phyloP scores from a whole-genome alignment of 139 green algal genomes.

The Chlorokybus atmophyticus region DNA sequence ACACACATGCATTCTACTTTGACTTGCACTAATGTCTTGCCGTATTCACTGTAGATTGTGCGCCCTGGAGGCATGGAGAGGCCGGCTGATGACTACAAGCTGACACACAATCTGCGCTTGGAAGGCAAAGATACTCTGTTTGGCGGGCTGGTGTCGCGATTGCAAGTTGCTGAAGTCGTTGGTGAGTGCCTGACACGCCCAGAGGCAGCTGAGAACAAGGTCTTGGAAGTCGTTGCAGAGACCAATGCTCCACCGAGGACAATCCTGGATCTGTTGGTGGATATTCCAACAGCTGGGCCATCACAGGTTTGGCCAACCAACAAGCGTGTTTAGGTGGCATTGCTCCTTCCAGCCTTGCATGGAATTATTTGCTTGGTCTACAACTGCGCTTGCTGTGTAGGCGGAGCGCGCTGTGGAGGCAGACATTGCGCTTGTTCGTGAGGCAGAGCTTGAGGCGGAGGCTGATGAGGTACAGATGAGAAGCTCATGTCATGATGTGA shows the following conservation, averaged over 20 bases:
- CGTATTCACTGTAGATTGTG: slow-evolving; percentile 45
- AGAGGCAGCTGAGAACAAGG: slow-evolving; percentile 64
- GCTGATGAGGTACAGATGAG: no score
- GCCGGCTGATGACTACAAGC: slow-evolving; percentile 72
- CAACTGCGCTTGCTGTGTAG: no score
- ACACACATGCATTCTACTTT: background rate
- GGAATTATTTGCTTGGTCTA: no score
- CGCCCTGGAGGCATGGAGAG: slow-evolving; percentile 81
- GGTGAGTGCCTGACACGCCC: slow-evolving; percentile 35
- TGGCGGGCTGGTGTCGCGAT: slow-evolving; percentile 63
- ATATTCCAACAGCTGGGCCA: no score
- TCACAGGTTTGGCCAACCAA: no score
- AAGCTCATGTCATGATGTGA: no score
- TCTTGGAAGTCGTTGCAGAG: slow-evolving; percentile 71
- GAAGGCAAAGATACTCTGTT: slow-evolving; percentile 51
- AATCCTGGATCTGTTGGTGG: no score
- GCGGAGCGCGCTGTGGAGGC: no score
- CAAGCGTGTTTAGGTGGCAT: no score
- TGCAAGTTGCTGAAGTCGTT: slow-evolving; percentile 75
- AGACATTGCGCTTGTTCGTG: no score
- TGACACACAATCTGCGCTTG: slow-evolving; percentile 72
- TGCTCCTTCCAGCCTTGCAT: no score
- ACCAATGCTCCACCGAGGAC: slow-evolving; percentile 20
- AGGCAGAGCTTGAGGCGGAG: no score
- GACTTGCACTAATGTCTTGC: background rate